Conservation (phyloP, 768 basidiomycete species). For the Boletus barrowsii region DNA sequence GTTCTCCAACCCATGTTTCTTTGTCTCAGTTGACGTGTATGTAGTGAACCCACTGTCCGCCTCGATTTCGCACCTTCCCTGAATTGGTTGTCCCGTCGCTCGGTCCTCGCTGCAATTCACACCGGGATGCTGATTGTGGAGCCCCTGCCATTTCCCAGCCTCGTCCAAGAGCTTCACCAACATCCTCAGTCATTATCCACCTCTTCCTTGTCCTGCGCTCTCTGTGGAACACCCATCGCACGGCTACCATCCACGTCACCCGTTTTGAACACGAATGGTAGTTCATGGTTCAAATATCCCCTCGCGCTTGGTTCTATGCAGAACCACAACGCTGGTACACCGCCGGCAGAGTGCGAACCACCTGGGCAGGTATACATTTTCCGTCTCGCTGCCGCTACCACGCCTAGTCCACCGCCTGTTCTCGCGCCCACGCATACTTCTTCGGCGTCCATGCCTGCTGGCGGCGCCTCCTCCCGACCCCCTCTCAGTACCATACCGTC, state of each 20-base stretch:
- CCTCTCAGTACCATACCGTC: slow-evolving; percentile 39
- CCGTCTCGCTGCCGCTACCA: slow-evolving; percentile 44
- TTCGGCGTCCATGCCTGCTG: slow-evolving; percentile 34
- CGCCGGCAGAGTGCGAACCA: slow-evolving; percentile 25
- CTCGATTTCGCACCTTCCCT: slow-evolving; percentile 92
- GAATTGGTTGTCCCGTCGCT: slow-evolving; percentile 89
- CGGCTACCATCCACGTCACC: slow-evolving; percentile 39
- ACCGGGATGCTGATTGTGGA: slow-evolving; percentile 86
- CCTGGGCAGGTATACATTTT: slow-evolving; percentile 64
- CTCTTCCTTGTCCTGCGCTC: slow-evolving; percentile 63
- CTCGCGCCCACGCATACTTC: slow-evolving; percentile 21
- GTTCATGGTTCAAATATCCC: slow-evolving; percentile 58
- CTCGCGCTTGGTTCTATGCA: slow-evolving; percentile 35
- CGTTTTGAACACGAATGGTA: slow-evolving; percentile 44
- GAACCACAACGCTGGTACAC: slow-evolving; percentile 16
- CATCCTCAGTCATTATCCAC: slow-evolving; percentile 43
- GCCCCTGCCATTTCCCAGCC: slow-evolving; percentile 62
- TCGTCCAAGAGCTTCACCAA: slow-evolving; percentile 53
- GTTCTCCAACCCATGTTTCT: slow-evolving; percentile 33
- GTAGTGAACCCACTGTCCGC: slow-evolving; percentile 82
- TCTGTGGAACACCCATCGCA: slow-evolving; percentile 62
- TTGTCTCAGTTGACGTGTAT: slow-evolving; percentile 8
- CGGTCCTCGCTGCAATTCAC: slow-evolving; percentile 81
- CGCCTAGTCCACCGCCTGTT: slow-evolving; percentile 23
- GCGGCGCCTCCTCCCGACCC: slow-evolving; percentile 19